Conservation (phyloP, 2,329 filamentous ascomycete species). For the Xylariaceae sp. region DNA sequence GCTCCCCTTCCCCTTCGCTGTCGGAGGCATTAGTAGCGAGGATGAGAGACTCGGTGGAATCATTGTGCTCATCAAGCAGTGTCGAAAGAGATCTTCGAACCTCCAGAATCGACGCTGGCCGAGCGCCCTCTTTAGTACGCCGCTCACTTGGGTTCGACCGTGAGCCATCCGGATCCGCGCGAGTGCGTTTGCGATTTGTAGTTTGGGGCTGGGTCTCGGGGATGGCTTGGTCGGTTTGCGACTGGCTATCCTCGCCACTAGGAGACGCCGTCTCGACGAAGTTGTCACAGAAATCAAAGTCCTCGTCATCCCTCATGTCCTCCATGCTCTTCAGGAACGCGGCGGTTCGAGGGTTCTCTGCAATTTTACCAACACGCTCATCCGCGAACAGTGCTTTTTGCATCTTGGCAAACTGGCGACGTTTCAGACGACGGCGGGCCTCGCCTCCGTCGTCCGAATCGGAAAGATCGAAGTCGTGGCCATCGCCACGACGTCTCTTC, state of each 20-base stretch:
- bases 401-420: slow-evolving; percentile 85
- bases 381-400: slow-evolving; percentile 81
- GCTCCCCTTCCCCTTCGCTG: slow-evolving; percentile 44
- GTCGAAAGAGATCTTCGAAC: slow-evolving; percentile 79
- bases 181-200: slow-evolving; percentile 30
- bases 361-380: slow-evolving; percentile 85
- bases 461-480: slow-evolving; percentile 74
- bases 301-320: slow-evolving; percentile 70
- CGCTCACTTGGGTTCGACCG: slow-evolving; percentile 57
- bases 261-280: slow-evolving; percentile 39
- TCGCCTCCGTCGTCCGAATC: slow-evolving; percentile 88
- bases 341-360: slow-evolving; percentile 78
- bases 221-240: slow-evolving; percentile 35
- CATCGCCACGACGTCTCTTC: slow-evolving; percentile 58
- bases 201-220: slow-evolving; percentile 51
- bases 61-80: slow-evolving; percentile 66
- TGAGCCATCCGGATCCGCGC: slow-evolving; percentile 30
- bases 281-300: slow-evolving; percentile 67
- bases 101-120: slow-evolving; percentile 70
- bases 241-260: slow-evolving; percentile 36
- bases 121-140: slow-evolving; percentile 57
- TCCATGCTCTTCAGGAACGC: slow-evolving; percentile 90
- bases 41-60: slow-evolving; percentile 42
- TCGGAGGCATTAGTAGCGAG: slow-evolving; percentile 45
- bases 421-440: slow-evolving; percentile 71